Percentiles rank a stretch among this genome's conserved stretches.
Evolutionary conservation across 768 basidiomycete genomes (phyloP).

Genomic region (Pulveroboletus sp.): DNA sequence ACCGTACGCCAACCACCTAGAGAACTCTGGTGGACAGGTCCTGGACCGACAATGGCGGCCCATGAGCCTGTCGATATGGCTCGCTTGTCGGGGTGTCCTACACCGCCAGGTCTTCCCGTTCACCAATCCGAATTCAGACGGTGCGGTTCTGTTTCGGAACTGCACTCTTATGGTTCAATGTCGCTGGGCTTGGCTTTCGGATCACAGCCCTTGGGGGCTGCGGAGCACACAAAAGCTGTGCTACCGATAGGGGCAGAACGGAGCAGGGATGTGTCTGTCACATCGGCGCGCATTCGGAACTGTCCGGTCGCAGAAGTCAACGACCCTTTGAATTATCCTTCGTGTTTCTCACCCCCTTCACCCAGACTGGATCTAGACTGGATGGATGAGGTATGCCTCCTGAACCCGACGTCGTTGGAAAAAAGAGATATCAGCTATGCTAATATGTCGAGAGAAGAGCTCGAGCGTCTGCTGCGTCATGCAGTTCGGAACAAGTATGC

Average conservation of each 20-base stretch:
- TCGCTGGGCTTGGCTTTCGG: conserved; percentile 24
- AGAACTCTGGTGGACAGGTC: conserved; percentile 18
- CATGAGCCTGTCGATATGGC: neutral
- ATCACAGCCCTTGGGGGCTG: conserved; percentile 22
- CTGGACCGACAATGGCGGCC: conserved; percentile 4
- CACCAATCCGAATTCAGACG: conserved; percentile 7
- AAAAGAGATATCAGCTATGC: neutral
- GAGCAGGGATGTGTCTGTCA: conserved; percentile 18
- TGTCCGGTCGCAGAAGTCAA: neutral
- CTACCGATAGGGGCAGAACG: conserved; percentile 31
- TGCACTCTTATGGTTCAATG: conserved; percentile 6
- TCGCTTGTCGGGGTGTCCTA: neutral
- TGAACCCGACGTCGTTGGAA: neutral
- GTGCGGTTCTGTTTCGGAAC: conserved; percentile 4
- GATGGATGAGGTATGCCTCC: neutral
- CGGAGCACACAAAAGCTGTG: conserved; percentile 19
- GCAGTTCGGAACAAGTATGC: conserved; percentile 22
- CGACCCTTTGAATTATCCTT: neutral
- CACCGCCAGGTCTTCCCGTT: conserved; percentile 23
- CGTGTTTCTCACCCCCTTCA: conserved; percentile 10
- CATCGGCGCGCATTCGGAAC: conserved; percentile 7
- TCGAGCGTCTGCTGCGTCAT: conserved; percentile 25
- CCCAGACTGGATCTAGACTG: conserved; percentile 3
- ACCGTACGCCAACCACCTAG: conserved; percentile 15
- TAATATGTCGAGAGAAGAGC: conserved; percentile 14